Conservation (phyloP, 2,329 filamentous ascomycete species). For the Botrytis fragariae region DNA sequence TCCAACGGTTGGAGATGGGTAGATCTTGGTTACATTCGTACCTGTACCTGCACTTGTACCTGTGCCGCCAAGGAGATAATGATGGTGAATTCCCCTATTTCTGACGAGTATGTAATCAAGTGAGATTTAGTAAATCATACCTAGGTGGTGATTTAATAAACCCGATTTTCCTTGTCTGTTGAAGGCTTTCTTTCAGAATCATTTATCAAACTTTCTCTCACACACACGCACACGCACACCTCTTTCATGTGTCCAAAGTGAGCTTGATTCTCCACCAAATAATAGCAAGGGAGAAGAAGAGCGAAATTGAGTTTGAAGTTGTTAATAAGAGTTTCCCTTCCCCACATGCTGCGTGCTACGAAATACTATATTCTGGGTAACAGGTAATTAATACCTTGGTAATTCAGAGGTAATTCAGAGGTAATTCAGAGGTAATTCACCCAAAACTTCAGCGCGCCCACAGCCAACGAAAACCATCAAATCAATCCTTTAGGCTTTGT, state of each 20-base stretch:
- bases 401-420: not conserved
- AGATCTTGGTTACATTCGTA: slow-evolving; percentile 6
- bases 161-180: not conserved
- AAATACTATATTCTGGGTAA: not conserved
- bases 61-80: not conserved
- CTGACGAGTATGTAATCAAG: not conserved
- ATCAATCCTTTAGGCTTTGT: not conserved
- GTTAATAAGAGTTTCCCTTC: not conserved
- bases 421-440: not conserved
- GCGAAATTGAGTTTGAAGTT: not conserved
- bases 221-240: not conserved
- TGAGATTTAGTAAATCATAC: not conserved
- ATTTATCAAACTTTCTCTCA: not conserved
- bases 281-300: not conserved
- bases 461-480: not conserved
- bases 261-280: not conserved
- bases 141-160: not conserved
- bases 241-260: not conserved
- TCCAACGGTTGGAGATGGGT: not conserved
- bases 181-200: not conserved
- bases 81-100: slow-evolving; percentile 6
- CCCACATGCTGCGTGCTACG: not conserved
- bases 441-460: not conserved
- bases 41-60: not conserved
- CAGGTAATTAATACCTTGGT: not conserved